Conservation (phyloP, 73 alveolate species). For the Paramecium biaurelia region DNA sequence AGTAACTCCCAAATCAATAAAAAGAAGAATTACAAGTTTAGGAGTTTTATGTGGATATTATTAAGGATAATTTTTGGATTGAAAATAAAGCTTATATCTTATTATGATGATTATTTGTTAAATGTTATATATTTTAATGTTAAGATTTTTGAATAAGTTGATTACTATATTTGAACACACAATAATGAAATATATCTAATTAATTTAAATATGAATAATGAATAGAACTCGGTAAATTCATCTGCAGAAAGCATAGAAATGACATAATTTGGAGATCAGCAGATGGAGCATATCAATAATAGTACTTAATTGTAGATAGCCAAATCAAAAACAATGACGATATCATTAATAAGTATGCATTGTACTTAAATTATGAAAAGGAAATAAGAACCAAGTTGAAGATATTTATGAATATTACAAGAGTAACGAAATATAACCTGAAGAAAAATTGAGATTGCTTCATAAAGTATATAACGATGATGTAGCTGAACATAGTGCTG, state of each 20-base stretch:
- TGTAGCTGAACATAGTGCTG: slow-evolving; percentile 1
- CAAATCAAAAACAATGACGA: neutral
- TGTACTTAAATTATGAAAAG: neutral
- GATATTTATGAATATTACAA: neutral
- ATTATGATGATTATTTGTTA: neutral
- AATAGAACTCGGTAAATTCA: neutral
- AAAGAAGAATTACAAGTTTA: slow-evolving; percentile 30
- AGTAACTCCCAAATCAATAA: neutral
- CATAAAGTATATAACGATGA: neutral
- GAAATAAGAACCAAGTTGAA: neutral
- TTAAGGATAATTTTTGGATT: slow-evolving; percentile 48
- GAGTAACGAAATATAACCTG: neutral
- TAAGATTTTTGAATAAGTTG: neutral
- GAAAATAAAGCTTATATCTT: neutral
- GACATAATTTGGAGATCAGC: neutral
- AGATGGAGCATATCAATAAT: neutral
- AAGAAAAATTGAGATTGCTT: neutral
- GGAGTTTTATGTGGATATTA: slow-evolving; percentile 1
- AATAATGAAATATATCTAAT: neutral
- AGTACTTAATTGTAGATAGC: neutral
- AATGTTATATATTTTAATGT: too few relatives aligned
- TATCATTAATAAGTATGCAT: neutral
- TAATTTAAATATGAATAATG: neutral
- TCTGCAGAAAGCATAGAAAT: neutral
- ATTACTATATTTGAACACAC: neutral